Evolutionary conservation across 2,329 filamentous ascomycete species (phyloP).

Genomic region (Ophiostoma pallidulum): DNA sequence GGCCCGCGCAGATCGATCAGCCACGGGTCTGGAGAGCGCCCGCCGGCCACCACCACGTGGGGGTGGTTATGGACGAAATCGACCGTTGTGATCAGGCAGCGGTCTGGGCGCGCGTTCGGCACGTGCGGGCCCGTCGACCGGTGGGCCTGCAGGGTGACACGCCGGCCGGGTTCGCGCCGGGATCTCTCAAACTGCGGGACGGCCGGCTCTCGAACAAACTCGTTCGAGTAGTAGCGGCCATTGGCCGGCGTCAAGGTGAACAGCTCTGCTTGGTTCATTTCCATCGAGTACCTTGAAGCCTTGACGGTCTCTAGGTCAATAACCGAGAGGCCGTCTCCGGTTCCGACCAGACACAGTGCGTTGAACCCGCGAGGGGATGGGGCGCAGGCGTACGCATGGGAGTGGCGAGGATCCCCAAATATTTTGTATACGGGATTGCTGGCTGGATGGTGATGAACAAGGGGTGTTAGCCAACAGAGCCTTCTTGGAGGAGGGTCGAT

Average conservation of each 20-base stretch:
- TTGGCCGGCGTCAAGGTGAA: neutral
- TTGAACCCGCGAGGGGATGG: slow-evolving; percentile 31
- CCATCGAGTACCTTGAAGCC: neutral
- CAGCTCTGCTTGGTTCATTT: too few relatives aligned
- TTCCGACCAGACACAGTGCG: slow-evolving; percentile 38
- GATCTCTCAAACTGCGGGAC: too few relatives aligned
- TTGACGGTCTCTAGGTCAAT: slow-evolving; percentile 11
- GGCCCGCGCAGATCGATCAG: slow-evolving; percentile 35
- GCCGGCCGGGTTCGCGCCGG: too few relatives aligned
- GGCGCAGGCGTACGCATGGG: slow-evolving; percentile 32
- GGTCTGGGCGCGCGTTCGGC: neutral
- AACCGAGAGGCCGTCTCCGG: slow-evolving; percentile 35
- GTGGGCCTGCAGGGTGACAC: neutral
- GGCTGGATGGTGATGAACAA: neutral
- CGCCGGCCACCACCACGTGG: slow-evolving; percentile 41
- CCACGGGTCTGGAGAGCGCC: slow-evolving; percentile 35
- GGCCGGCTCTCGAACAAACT: too few relatives aligned
- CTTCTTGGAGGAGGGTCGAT: neutral
- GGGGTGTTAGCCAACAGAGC: neutral
- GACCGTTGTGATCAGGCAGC: slow-evolving; percentile 2
- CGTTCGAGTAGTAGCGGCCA: neutral
- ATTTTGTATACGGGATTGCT: neutral
- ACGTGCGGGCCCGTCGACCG: neutral
- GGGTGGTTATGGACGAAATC: slow-evolving; percentile 23
- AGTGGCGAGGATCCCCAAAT: slow-evolving; percentile 4